Percentiles rank a stretch among this genome's conserved stretches.
Evolutionary conservation across 106 monocot species (phyloP).

Genomic region (Platanthera zijinensis): DNA sequence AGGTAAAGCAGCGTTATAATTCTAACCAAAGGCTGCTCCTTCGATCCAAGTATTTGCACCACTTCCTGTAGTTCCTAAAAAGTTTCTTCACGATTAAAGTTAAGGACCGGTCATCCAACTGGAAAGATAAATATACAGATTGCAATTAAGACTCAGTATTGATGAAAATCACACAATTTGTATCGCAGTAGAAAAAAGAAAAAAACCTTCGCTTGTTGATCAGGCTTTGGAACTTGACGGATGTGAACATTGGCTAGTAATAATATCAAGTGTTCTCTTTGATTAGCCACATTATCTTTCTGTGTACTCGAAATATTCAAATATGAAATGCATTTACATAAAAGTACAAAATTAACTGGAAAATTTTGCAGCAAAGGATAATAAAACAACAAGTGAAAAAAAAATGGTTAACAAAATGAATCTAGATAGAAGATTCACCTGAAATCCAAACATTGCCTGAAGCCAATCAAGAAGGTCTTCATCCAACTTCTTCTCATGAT

Average conservation of each 20-base stretch:
- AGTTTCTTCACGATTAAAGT: slow-evolving; percentile 80
- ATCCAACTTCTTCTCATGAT: slow-evolving; percentile 46
- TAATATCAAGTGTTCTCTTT: slow-evolving; percentile 89
- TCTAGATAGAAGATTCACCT: slow-evolving; percentile 29
- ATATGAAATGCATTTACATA: not conserved
- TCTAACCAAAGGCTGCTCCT: slow-evolving; percentile 89
- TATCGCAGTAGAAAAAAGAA: slow-evolving; percentile 2
- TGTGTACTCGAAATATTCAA: slow-evolving; percentile 29
- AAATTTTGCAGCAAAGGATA: not conserved
- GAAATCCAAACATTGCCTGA: slow-evolving; percentile 82
- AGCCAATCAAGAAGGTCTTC: slow-evolving; percentile 89
- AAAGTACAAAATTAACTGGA: not conserved
- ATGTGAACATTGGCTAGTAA: slow-evolving; percentile 99
- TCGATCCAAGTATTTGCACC: slow-evolving; percentile 90
- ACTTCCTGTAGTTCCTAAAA: slow-evolving; percentile 89
- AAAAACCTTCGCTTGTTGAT: slow-evolving; percentile 78
- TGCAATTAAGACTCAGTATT: not conserved
- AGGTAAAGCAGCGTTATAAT: not conserved
- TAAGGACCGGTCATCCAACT: slow-evolving; percentile 91
- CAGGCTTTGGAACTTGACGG: slow-evolving; percentile 61
- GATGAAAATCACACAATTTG: not conserved
- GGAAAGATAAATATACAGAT: not conserved
- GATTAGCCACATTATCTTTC: slow-evolving; percentile 96
- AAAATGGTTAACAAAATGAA: not conserved
- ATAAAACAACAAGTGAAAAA: not conserved